Percentiles rank a stretch among this genome's conserved stretches.
These are phyloP conservation scores for Tetracladium setigerum DNA, from an alignment of 495 filamentous ascomycete genomes.

Conservation along the genomic window DNA sequence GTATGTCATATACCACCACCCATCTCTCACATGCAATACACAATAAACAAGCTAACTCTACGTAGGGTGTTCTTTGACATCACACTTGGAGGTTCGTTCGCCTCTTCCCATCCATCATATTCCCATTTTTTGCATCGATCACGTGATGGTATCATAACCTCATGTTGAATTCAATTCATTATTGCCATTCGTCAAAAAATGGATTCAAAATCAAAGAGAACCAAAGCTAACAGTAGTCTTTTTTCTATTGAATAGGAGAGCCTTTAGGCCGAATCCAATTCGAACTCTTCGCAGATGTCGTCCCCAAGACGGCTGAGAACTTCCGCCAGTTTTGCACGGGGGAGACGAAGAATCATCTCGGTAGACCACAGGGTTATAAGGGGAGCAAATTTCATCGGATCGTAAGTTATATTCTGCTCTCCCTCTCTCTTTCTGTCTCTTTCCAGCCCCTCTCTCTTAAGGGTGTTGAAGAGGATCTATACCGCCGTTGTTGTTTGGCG, in stretches of 20 bases:
- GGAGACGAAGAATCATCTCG: constrained; percentile 72
- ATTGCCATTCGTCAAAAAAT: no score
- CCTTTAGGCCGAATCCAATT: constrained; percentile 88
- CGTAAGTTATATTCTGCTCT: constrained; percentile 44
- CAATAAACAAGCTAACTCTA: neutral
- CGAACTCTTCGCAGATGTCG: constrained; percentile 79
- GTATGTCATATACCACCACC: constrained; percentile 28
- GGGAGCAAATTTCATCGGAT: constrained; percentile 91
- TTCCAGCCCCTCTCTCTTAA: neutral
- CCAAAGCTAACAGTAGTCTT: neutral
- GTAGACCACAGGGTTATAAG: constrained; percentile 89
- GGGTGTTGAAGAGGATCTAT: no score
- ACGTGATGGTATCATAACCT: neutral
- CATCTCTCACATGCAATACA: constrained; percentile 2
- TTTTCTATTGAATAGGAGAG: constrained; percentile 53
- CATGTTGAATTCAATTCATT: neutral
- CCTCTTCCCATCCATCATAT: neutral
- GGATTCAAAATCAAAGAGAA: no score
- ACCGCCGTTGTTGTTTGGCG: neutral
- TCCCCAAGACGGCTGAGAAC: constrained; percentile 89
- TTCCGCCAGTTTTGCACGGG: constrained; percentile 97
- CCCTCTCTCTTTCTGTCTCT: neutral
- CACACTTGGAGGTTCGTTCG: constrained; percentile 71
- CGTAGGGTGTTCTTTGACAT: constrained; percentile 86
- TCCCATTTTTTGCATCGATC: neutral